phyloP scores from a whole-genome alignment of 2,329 filamentous ascomycete species.

The Xylaria sp. region DNA sequence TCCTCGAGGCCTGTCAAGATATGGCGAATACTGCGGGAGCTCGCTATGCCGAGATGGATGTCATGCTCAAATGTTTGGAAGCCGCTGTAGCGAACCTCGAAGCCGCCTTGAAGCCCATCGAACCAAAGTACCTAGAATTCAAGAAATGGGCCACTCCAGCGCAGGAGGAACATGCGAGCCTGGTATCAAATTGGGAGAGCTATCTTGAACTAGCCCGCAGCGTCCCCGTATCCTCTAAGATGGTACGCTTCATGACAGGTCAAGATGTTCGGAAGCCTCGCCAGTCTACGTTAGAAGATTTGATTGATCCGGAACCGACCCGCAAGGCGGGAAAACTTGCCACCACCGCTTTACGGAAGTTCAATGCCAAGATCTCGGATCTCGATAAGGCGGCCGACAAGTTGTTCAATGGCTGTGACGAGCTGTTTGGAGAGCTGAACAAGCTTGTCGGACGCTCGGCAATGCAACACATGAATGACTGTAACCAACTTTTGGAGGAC shows the following conservation, averaged over 20 bases:
- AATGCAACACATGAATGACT: constrained; percentile 65
- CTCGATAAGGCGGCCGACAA: constrained; percentile 65
- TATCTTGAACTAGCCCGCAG: constrained; percentile 69
- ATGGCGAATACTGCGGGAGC: constrained; percentile 68
- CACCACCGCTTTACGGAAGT: constrained; percentile 61
- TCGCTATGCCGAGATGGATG: constrained; percentile 73
- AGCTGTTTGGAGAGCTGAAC: constrained; percentile 67
- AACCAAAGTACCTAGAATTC: constrained; percentile 73
- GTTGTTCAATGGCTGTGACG: constrained; percentile 66
- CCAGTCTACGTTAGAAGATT: constrained; percentile 70
- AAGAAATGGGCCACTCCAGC: constrained; percentile 73
- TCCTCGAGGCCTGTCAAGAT: constrained; percentile 71
- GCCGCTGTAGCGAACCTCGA: constrained; percentile 87
- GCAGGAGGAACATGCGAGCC: constrained; percentile 68
- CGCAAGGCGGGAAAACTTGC: constrained; percentile 73
- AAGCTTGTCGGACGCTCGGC: constrained; percentile 60
- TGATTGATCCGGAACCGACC: constrained; percentile 76
- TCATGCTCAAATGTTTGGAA: constrained; percentile 79
- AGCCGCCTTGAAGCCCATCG: constrained; percentile 72
- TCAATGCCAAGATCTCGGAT: constrained; percentile 63
- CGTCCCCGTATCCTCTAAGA: constrained; percentile 68
- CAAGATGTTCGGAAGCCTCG: constrained; percentile 50
- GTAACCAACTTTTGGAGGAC: constrained; percentile 75
- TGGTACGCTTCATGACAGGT: constrained; percentile 70
- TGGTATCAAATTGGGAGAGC: constrained; percentile 70